These are phyloP conservation scores for Vitis rupestris DNA, from an alignment of 164 flowering plant species.

Conservation along the genomic window DNA sequence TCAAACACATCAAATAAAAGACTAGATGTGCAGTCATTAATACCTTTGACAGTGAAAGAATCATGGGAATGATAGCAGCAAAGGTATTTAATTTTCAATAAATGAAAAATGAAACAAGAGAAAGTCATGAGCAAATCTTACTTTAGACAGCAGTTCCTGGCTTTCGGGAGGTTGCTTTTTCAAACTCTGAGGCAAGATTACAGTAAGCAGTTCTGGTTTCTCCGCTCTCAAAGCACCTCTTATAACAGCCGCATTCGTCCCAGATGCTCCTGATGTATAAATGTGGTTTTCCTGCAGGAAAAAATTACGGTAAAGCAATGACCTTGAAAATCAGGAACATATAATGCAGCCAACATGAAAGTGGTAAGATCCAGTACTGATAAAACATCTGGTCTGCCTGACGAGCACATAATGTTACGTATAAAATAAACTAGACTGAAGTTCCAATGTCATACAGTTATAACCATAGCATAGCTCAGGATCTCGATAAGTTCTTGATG, in stretches of 20 bases:
- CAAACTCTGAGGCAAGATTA: slow-evolving; percentile 93
- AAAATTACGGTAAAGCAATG: not conserved
- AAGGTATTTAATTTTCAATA: too few relatives aligned
- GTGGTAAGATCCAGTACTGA: too few relatives aligned
- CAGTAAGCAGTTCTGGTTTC: slow-evolving; percentile 88
- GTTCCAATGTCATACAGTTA: slow-evolving; percentile 64
- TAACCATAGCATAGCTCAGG: slow-evolving; percentile 97
- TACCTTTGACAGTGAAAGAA: too few relatives aligned
- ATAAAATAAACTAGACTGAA: slow-evolving; percentile 1
- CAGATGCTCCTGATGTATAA: slow-evolving; percentile 98
- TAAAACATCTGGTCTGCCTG: too few relatives aligned
- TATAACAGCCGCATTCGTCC: slow-evolving; percentile 98
- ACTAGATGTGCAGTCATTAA: too few relatives aligned
- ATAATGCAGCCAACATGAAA: too few relatives aligned
- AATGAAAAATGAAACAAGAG: not conserved
- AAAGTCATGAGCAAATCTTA: slow-evolving; percentile 28
- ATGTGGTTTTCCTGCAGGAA: slow-evolving; percentile 87
- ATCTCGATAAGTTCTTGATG: slow-evolving; percentile 97
- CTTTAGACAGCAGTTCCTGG: slow-evolving; percentile 88
- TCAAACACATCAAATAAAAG: too few relatives aligned
- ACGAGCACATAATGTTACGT: not conserved
- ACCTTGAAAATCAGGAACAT: not conserved
- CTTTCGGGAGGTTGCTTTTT: slow-evolving; percentile 96
- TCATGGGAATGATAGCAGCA: too few relatives aligned
- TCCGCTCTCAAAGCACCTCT: slow-evolving; percentile 96